Base-by-base conservation (phyloP, 805 yeast species). In the Helenozyma baotianmanensis region DNA sequence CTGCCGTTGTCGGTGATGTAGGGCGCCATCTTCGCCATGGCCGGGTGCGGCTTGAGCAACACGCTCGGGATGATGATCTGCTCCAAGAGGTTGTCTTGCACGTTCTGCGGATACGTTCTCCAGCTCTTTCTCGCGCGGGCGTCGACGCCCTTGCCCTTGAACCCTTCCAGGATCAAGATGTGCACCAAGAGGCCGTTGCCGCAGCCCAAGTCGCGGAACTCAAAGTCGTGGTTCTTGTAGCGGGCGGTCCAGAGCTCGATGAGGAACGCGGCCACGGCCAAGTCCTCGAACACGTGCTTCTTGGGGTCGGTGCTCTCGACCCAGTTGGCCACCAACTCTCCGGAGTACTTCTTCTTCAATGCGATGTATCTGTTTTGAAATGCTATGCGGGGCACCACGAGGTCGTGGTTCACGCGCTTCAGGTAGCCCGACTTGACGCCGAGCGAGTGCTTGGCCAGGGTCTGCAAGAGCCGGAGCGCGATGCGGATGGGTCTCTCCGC, bases 251-350 rank as follows among this genome's bases (percentile, higher is more conserved):
- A 90, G 22, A 85, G 68, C 59, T 86, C 95, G 17, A 90, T 84
- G 40, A 90, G 65, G 47, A 90, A 90, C 0, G 97, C 95, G 1
- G 97, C 97, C 46, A 90, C 89, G 3, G 96, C 94, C 33, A 90
- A 74, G 55, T 90, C 97, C 64, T 90, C 97, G 62, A 89, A 90
- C 0, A 90, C 97, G 60, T 90, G 97, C 55, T 90, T 90, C 47
- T 81, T 75, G 3, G 97, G 97, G 58, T 90, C 97, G 2, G 97
- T 90, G 19, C 81, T 78, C 58, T 90, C 97, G n/a, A 72, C 78
- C 97, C 97, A 90, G 43, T 71, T 73, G 25, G 80, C 84, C 9
- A 88, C 88, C 30, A 90, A 61, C 12, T 62, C 58, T 17, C 80
- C 75, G 0, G 95, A 86, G 54, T 89, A 83, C 56, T 80, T 83